Evolutionary conservation across 2,329 filamentous ascomycete species (phyloP), one percentile per base, ranked within the genome.

Genomic region (Aspergillus tubingensis): DNA sequence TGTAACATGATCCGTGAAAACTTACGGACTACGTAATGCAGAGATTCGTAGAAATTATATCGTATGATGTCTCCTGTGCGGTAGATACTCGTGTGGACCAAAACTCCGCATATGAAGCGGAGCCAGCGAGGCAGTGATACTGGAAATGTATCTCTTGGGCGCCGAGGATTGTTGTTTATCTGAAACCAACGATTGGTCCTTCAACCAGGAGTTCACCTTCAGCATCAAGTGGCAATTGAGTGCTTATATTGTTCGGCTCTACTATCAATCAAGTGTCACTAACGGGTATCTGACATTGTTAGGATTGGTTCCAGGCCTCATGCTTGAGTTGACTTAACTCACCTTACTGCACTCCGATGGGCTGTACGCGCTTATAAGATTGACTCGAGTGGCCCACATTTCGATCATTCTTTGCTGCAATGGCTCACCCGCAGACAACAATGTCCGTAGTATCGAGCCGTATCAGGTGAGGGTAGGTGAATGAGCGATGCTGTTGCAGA

Each of bases 1-100:
- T 67, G 64, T 1, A 74, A 43, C 59, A 73, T 73, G 58, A 73
- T 67, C 50, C 73, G 72, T 0, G 59, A 60, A 44, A 74, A 72
- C 53, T 70, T 72, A n/a, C 72, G 64, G 2, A 67, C 67, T 7
- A 69, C 21, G 55, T 64, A 70, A 25, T 38, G 39, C 13, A 65
- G 21, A 1, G 60, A 53, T 2, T 66, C 68, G 30, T 70, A 59
- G 2, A 56, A 2, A 19, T 67, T 59, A 32, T 68, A 68, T 19
- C 60, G 27, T 3, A 2, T 1, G 27, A 11, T 30, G 1, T 30
- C 27, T 30, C 27, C 27, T 30, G 1, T 30, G 27, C 27, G 27
- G 27, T 30, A 11, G 8, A 30, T 30, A 1, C 27, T 3, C 3
- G 27, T 30, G 27, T 30, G 27, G 3, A 30, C 8, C 2, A 4